These are phyloP conservation scores for Nidularia sp. DNA, from an alignment of 768 basidiomycete species.

Conservation along the genomic window DNA sequence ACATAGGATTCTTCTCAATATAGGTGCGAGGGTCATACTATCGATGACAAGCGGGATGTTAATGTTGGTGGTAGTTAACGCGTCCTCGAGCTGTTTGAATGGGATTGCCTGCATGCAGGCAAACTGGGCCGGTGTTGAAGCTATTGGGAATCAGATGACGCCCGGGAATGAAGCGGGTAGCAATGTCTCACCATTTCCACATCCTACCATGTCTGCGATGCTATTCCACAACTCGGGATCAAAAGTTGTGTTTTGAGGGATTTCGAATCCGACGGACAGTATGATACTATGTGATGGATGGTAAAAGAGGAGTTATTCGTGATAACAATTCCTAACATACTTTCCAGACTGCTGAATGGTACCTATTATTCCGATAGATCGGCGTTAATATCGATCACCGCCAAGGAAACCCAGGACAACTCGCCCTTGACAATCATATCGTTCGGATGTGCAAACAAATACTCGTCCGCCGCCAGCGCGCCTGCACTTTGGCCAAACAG, in stretches of 20 bases:
- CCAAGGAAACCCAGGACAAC: not conserved
- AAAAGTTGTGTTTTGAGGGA: conserved; percentile 4
- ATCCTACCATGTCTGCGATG: conserved; percentile 24
- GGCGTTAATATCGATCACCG: not conserved
- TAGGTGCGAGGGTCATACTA: not conserved
- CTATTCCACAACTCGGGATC: conserved; percentile 22
- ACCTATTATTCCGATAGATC: conserved; percentile 9
- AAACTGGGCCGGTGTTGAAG: conserved; percentile 22
- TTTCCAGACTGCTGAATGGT: conserved; percentile 32
- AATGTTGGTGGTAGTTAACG: conserved; percentile 20
- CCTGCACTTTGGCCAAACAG: conserved; percentile 35
- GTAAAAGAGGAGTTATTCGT: no score
- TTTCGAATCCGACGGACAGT: no score
- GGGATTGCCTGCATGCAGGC: conserved; percentile 31
- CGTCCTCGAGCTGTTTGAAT: conserved; percentile 22
- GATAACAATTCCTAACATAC: conserved; percentile 8
- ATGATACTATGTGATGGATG: no score
- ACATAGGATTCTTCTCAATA: no score
- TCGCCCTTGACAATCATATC: conserved; percentile 23
- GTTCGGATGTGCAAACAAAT: conserved; percentile 26
- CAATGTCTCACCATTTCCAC: conserved; percentile 18
- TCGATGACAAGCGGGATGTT: conserved; percentile 29
- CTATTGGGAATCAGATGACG: conserved; percentile 7
- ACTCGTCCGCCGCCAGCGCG: conserved; percentile 24
- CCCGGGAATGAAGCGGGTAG: not conserved